These are phyloP conservation scores for Citrullus colocynthis DNA, from an alignment of 306 rosid genomes.

Conservation along the genomic window DNA sequence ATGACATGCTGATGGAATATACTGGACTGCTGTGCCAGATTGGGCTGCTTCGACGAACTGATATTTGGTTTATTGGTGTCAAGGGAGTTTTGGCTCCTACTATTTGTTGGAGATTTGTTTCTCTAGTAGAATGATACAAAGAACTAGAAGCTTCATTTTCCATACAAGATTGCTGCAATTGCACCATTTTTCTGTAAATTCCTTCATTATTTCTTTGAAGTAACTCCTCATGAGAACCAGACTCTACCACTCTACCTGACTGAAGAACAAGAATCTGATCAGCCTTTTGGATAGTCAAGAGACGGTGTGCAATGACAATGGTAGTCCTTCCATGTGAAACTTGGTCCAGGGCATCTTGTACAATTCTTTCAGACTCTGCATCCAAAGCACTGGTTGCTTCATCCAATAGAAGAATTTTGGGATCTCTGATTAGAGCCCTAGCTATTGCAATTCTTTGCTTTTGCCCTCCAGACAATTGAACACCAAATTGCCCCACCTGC, in stretches of 20 bases:
- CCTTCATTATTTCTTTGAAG: constrained; percentile 40
- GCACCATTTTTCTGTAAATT: constrained; percentile 43
- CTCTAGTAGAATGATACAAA: neutral
- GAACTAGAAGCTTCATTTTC: constrained; percentile 12
- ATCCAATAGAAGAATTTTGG: constrained; percentile 64
- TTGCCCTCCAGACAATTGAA: constrained; percentile 78
- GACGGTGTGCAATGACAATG: constrained; percentile 64
- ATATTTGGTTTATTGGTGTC: neutral
- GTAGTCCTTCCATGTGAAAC: constrained; percentile 76
- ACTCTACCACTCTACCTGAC: constrained; percentile 58
- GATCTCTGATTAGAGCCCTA: constrained; percentile 62
- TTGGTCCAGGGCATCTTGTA: constrained; percentile 61
- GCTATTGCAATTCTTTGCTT: constrained; percentile 90
- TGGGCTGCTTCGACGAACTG: neutral
- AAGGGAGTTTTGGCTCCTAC: neutral
- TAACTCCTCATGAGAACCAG: constrained; percentile 52
- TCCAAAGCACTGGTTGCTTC: constrained; percentile 94
- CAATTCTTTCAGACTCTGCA: constrained; percentile 55
- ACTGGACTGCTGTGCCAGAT: neutral
- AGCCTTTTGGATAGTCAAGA: constrained; percentile 52
- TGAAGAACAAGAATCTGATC: constrained; percentile 54
- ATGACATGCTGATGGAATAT: neutral
- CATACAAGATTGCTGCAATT: constrained; percentile 37
- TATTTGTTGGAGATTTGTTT: neutral
- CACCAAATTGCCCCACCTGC: constrained; percentile 76